Base-by-base conservation (phyloP, 2,329 filamentous ascomycete species). In the Allantophomopsis cytisporea region DNA sequence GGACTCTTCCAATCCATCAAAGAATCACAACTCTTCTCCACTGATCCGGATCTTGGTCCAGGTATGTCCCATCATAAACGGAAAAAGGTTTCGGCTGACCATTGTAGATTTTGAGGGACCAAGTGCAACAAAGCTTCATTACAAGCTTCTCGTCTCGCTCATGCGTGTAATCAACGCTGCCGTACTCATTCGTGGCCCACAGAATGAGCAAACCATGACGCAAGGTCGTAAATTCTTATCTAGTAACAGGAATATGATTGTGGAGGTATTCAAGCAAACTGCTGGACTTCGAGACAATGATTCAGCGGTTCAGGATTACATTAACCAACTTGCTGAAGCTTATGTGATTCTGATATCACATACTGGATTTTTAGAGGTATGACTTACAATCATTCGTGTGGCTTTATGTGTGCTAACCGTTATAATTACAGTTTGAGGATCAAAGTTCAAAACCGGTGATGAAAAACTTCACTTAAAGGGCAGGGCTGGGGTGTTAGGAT, bases 11-110 rank as follows among this genome's bases (percentile, higher is more conserved):
- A 80, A 35, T 73, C 84, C 0, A 65, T 96, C 20, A 81, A 83
- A 45, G 74, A 81, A 41, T 94, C 87, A 1, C 76, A 78, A n/a
- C 70, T 96, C 16, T 98, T 96, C 57, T 69, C 78, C 7, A 83
- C 83, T 11, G 91, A 98, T 56, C 91, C 91, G 1, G 91, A 98
- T 58, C 76, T 98, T 40, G 87, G 93, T 43, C 76, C 88, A 42
- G 71, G 72, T 72, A 54, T 51, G 60, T 54, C 38, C n/a, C 18
- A 36, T 21, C 7, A 14, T 5, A 30, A 18, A 17, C 34, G 28
- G 34, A 14, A 18, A 21, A 7, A 35, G 35, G 37, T 40, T 23
- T 35, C 43, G 21, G 39, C 40, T 48, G 38, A 41, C 20, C n/a
- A 18, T 6, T 23, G 10, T 39, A 57, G 54, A 56, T 44, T 53